These are phyloP conservation scores for Ogataea trehaloabstinens DNA, from an alignment of 805 yeast genomes.

Conservation along the genomic window DNA sequence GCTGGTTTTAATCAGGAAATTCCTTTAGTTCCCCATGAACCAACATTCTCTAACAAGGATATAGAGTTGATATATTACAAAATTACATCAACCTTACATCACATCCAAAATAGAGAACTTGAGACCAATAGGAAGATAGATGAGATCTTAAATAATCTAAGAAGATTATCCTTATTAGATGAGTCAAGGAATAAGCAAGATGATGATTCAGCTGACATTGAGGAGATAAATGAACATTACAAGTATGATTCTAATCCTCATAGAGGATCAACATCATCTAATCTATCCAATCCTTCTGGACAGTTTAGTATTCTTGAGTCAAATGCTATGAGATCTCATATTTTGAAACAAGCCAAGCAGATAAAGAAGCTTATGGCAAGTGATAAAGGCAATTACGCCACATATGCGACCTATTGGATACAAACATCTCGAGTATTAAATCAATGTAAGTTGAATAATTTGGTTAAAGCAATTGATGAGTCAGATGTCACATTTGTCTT, in stretches of 20 bases:
- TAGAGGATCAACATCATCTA: background rate
- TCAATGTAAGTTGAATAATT: background rate
- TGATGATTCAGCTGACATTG: no score
- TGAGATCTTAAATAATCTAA: no score
- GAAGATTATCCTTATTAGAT: no score
- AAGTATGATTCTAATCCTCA: background rate
- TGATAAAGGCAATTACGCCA: background rate
- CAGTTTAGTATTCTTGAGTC: background rate
- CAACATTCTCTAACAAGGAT: no score
- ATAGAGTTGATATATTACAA: no score
- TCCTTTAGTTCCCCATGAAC: no score
- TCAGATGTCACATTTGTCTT: background rate
- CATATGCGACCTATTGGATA: background rate
- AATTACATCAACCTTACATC: no score
- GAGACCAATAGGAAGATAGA: no score
- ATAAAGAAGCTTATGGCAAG: background rate
- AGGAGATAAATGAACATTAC: no score
- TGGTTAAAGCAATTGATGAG: background rate
- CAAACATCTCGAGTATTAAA: background rate
- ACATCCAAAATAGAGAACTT: no score
- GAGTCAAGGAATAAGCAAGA: no score
- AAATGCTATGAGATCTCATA: background rate
- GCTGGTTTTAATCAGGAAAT: no score
- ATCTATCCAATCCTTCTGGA: background rate
- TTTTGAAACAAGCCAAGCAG: background rate